A percentile compares a stretch with the other conserved stretches of the same genome.
Evolutionary conservation across 257 asterid species (phyloP).

Genomic region (Cruciata laevipes): DNA sequence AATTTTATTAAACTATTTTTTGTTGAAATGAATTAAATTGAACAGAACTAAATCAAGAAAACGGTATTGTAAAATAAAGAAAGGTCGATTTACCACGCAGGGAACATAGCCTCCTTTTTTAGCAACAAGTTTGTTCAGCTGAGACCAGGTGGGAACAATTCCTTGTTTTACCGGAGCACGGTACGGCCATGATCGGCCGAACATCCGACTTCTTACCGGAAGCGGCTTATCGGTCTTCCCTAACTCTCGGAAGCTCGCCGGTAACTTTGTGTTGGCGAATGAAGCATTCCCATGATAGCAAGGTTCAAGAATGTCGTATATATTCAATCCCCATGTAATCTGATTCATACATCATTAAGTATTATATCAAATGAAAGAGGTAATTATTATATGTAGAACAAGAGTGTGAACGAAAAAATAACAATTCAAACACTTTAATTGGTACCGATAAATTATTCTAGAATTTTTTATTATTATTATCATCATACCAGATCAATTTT

Average conservation of each 20-base stretch:
- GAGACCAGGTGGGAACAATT: constrained; percentile 39
- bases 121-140: constrained; percentile 13
- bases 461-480: too few relatives aligned
- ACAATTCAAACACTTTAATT: too few relatives aligned
- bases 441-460: too few relatives aligned
- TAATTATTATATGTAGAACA: too few relatives aligned
- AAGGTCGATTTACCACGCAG: constrained; percentile 25
- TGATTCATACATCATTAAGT: constrained; percentile 10
- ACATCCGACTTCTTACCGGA: constrained; percentile 47
- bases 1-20: too few relatives aligned
- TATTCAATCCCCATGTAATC: constrained; percentile 33
- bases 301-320: constrained; percentile 44
- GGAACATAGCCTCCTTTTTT: constrained; percentile 16
- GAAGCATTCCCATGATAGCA: constrained; percentile 30
- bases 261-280: constrained; percentile 16
- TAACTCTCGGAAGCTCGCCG: constrained; percentile 42
- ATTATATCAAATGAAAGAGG: not conserved
- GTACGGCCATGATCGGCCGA: constrained; percentile 62
- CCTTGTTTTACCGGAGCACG: constrained; percentile 49
- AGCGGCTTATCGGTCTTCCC: constrained; percentile 43
- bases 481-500: not conserved
- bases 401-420: too few relatives aligned
- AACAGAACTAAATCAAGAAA: too few relatives aligned
- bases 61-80: too few relatives aligned
- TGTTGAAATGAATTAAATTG: too few relatives aligned